Base-by-base conservation (phyloP, 345 rosid genomes). In the Raphanus raphanistrum region DNA sequence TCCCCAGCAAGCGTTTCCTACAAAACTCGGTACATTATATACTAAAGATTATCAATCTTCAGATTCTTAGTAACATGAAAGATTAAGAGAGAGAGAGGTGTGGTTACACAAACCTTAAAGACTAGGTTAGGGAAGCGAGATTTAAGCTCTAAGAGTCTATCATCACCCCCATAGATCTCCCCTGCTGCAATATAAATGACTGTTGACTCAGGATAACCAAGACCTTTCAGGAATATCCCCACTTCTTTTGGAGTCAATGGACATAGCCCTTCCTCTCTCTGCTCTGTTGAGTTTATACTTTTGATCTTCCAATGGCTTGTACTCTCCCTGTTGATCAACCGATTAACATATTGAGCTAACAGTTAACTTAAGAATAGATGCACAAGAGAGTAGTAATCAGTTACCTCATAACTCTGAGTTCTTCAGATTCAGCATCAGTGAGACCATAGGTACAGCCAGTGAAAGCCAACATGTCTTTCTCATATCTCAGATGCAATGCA, bases 381-480 rank as follows among this genome's bases (percentile, higher is more conserved):
- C 31, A n/a, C 33, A 76, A n/a, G 38, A 76, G 60, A 63, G 63
- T 67, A 76, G 66, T 50, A 38, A 38, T 8, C 60, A 63, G 75
- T 82, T 83, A 92, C 99, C 99, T 83, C 96, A 95, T 88, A 32
- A 87, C 79, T 72, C 81, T 84, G 71, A 95, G 90, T 82, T 90
- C 98, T 77, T 88, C 90, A 33, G 99, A 88, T 81, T 95, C 98
- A 33, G 84, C 82, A 76, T 89, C 83, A 66, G 90, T 88, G 76
- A 95, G 85, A 65, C 98, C 96, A 71, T 88, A 88, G 17, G 94
- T 87, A 74, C 99, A 95, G 33, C 98, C 98, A 41, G 97, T 95
- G 82, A 95, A 95, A 70, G 99, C 86, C 61, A 95, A 87, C 95
- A 95, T 92, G 84, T 92, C 99, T 84, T 90, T 92, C 86, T 95